phyloP scores from a whole-genome alignment of 352 stramenopile species.

The Phytophthora ramorum region DNA sequence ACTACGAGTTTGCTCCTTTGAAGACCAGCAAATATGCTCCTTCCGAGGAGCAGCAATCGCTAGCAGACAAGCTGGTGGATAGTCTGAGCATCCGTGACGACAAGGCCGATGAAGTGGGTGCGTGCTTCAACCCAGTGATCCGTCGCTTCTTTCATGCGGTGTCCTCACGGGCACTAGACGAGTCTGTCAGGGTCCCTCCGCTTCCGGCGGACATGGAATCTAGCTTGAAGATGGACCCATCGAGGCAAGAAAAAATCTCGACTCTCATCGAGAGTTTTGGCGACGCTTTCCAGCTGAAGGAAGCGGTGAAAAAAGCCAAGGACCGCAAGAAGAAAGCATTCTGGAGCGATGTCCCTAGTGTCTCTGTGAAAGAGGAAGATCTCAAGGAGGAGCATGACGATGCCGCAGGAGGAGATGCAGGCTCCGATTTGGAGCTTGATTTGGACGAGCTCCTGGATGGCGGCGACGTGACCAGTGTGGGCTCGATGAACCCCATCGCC shows the following conservation, averaged over 20 bases:
- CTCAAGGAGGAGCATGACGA: conserved; percentile 52
- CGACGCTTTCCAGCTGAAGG: conserved; percentile 78
- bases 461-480: conserved; percentile 69
- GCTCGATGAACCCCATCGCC: conserved; percentile 85
- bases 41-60: conserved; percentile 59
- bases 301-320: conserved; percentile 70
- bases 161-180: conserved; percentile 61
- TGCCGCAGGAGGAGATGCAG: conserved; percentile 29
- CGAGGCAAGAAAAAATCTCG: conserved; percentile 50
- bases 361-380: conserved; percentile 42
- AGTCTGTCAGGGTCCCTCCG: conserved; percentile 49
- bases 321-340: conserved; percentile 81
- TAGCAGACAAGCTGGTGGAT: conserved; percentile 78
- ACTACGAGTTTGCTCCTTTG: conserved; percentile 80
- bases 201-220: conserved; percentile 67
- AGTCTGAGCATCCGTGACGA: conserved; percentile 73
- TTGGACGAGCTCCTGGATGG: conserved; percentile 78
- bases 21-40: conserved; percentile 59
- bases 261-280: conserved; percentile 74
- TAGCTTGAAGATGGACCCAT: conserved; percentile 68
- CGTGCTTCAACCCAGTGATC: conserved; percentile 78
- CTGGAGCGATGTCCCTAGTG: conserved; percentile 71
- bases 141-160: conserved; percentile 78
- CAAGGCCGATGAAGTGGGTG: conserved; percentile 60
- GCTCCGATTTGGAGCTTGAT: conserved; percentile 71